Evolutionary conservation across 129 eudicot species (phyloP).

Genomic region (Rutidosis leptorrhynchoides): DNA sequence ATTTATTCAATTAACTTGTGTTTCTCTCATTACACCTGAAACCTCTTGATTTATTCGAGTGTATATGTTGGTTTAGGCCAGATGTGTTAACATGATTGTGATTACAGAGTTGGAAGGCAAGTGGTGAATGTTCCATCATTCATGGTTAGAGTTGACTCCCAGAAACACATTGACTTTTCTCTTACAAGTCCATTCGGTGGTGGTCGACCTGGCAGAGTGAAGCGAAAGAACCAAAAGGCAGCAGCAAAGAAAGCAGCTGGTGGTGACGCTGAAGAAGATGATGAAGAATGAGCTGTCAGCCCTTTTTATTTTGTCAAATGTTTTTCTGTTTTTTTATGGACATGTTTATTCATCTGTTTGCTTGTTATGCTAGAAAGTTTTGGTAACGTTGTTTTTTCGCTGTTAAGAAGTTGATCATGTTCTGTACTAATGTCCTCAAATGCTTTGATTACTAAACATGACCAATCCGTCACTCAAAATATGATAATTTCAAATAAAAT

Average conservation of each 20-base stretch:
- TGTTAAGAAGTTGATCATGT: neutral
- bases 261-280: slow-evolving; percentile 72
- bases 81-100: neutral
- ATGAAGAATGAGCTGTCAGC: slow-evolving; percentile 46
- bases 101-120: slow-evolving; percentile 68
- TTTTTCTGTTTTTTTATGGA: neutral
- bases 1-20: too few species aligned
- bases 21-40: neutral
- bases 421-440: too few species aligned
- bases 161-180: slow-evolving; percentile 72
- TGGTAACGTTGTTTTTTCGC: neutral
- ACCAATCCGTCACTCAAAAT: too few species aligned
- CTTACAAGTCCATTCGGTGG: slow-evolving; percentile 72
- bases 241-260: slow-evolving; percentile 82
- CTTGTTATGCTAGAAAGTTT: neutral
- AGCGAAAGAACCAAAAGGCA: slow-evolving; percentile 73
- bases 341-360: neutral
- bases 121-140: slow-evolving; percentile 71
- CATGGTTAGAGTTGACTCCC: slow-evolving; percentile 71
- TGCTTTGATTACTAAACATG: too few species aligned
- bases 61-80: too few species aligned
- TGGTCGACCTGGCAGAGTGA: slow-evolving; percentile 79
- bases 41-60: neutral
- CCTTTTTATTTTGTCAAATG: neutral
- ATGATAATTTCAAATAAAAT: too few species aligned